phyloP scores from a whole-genome alignment of 768 basidiomycete genomes.

The Kwoniella europaea region DNA sequence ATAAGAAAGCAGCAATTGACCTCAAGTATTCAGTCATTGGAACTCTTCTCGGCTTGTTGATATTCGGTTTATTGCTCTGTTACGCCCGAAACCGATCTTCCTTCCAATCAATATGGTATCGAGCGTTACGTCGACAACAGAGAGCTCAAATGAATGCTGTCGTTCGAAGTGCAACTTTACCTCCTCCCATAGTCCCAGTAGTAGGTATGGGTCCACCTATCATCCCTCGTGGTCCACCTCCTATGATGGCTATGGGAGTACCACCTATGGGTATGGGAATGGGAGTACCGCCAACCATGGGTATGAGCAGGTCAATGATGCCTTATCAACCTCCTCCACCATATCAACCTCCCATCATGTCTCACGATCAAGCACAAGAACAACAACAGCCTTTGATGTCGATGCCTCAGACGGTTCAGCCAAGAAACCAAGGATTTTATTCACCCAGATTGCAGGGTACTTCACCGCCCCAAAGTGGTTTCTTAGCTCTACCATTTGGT shows the following conservation, averaged over 20 bases:
- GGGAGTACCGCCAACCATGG: background rate
- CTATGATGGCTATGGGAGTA: background rate
- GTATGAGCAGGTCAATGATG: background rate
- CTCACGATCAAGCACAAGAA: background rate
- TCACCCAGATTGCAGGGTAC: conserved; percentile 18
- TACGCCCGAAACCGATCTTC: conserved; percentile 60
- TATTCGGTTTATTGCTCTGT: conserved; percentile 76
- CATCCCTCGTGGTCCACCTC: conserved; percentile 8
- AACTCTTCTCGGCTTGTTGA: conserved; percentile 74
- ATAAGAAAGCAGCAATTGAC: background rate
- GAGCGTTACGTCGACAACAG: conserved; percentile 47
- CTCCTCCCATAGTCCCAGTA: conserved; percentile 36
- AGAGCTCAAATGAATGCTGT: conserved; percentile 43
- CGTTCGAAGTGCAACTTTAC: conserved; percentile 40
- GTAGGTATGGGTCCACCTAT: conserved; percentile 20
- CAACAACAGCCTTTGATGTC: conserved; percentile 14
- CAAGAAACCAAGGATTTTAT: conserved; percentile 18
- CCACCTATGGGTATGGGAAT: conserved; percentile 15
- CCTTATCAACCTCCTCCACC: conserved; percentile 1
- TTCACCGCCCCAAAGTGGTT: conserved; percentile 7
- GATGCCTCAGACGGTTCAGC: conserved; percentile 13
- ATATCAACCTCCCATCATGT: conserved; percentile 22
- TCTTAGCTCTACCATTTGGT: conserved; percentile 1
- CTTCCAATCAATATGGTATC: conserved; percentile 52
- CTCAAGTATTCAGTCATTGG: conserved; percentile 64